Evolutionary conservation across 495 filamentous ascomycete genomes (phyloP), one percentile per base, ranked within the genome.

Genomic region (Cladorrhinum samala): DNA sequence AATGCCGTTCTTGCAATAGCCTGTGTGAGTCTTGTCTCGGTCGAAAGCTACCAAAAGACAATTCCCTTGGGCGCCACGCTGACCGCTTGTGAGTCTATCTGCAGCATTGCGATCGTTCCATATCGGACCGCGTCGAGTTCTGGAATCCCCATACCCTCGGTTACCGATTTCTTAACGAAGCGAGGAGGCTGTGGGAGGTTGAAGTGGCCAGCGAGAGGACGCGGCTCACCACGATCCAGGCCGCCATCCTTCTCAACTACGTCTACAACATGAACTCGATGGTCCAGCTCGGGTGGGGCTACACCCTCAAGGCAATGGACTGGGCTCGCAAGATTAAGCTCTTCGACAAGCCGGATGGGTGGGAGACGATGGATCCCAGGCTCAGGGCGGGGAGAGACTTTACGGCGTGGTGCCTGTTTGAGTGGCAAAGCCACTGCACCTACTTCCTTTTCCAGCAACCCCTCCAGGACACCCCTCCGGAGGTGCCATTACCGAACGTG

Each of bases 91-190:
- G 13, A 20, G 1, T 11, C 42, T 7, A 27, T 25, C 23, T 23
- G 2, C 45, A 47, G 45, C 45, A 47, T 16, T 27, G 24, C n/a
- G 9, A 47, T 33, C 45, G 45, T n/a, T 20, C n/a, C 4, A n/a
- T 47, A 1, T 4, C 45, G n/a, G 24, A 39, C 40, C 67, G 68
- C 9, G 59, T 54, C 20, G 63, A 67, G 38, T 68, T 61, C 24
- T 72, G 70, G 70, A 57, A 67, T 20, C 66, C 68, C 0, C 55
- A 65, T 13, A 63, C 56, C 2, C 56, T 71, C 4, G 55, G 60
- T 2, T 72, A 72, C 40, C 57, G 60, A 30, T 71, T 72, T 25
- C 50, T 67, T 1, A 68, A 67, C 20, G 70, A 72, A 50, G 66
- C 70, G 9, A 70, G 61, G 44, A 62, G 70, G 24, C 54, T 71